phyloP scores from a whole-genome alignment of 306 rosid genomes.

The cucumber (Cucumis sativus) region DNA sequence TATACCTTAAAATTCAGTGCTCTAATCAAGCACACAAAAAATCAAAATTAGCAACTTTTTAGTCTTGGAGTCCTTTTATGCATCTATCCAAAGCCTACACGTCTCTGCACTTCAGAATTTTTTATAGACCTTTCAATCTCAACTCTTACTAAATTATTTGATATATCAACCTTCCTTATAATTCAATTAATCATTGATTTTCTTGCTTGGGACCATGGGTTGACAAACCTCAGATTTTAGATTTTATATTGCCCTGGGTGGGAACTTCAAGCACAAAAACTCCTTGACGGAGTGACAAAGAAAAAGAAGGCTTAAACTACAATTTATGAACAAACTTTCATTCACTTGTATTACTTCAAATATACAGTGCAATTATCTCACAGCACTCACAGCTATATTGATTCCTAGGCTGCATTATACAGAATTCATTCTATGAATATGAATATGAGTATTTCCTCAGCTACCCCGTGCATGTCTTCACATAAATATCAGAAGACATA shows the following conservation, averaged over 20 bases:
- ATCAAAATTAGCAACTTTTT: no score
- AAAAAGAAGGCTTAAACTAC: neutral
- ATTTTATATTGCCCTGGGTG: neutral
- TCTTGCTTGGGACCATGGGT: neutral
- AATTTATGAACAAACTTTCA: neutral
- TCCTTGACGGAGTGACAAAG: neutral
- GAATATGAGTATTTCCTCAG: neutral
- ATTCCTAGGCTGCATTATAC: slow-evolving; percentile 6
- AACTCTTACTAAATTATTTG: neutral
- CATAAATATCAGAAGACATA: slow-evolving; percentile 10
- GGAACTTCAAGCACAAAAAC: neutral
- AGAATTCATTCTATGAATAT: neutral
- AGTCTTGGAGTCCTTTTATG: neutral
- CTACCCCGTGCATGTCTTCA: neutral
- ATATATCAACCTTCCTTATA: neutral
- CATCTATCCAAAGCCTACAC: neutral
- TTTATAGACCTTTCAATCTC: neutral
- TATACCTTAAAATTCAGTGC: neutral
- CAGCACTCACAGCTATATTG: neutral
- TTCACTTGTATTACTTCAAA: neutral
- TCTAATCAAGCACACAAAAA: no score
- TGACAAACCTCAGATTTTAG: neutral
- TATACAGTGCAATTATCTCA: slow-evolving; percentile 2
- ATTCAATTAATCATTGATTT: neutral
- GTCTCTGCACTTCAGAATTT: neutral